These are phyloP conservation scores for Irpex sp. DNA, from an alignment of 1,284 basidiomycete genomes.

Conservation along the genomic window DNA sequence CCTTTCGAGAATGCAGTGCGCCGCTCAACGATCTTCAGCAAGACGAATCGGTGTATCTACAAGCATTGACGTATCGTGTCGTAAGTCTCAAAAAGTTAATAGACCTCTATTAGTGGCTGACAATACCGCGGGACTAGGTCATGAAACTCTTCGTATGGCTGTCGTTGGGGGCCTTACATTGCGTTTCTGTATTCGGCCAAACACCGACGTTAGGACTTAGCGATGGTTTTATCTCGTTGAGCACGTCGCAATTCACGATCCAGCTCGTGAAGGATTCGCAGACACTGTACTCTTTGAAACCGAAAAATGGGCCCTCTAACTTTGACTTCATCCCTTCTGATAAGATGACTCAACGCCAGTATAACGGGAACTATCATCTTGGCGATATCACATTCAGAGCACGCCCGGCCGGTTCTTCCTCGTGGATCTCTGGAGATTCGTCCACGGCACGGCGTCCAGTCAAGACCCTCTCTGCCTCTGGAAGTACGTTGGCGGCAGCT, in stretches of 20 bases:
- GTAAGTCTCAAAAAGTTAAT: background rate
- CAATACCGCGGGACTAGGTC: background rate
- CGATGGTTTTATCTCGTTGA: slow-evolving; percentile 46
- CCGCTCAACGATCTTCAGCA: background rate
- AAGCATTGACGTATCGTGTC: background rate
- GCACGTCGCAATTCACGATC: slow-evolving; percentile 40
- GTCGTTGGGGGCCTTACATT: background rate
- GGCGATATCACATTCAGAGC: slow-evolving; percentile 56
- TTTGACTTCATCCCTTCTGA: slow-evolving; percentile 56
- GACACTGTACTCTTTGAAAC: slow-evolving; percentile 49
- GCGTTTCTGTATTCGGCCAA: background rate
- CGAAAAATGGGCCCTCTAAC: slow-evolving; percentile 27
- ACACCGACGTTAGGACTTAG: slow-evolving; percentile 36
- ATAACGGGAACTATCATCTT: slow-evolving; percentile 51
- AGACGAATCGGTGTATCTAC: background rate
- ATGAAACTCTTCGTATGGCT: background rate
- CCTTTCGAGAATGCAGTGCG: background rate
- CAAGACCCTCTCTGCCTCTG: slow-evolving; percentile 35
- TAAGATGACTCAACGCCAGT: slow-evolving; percentile 46
- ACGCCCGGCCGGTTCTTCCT: slow-evolving; percentile 39
- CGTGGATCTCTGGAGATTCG: slow-evolving; percentile 48
- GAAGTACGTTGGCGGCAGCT: slow-evolving; percentile 44
- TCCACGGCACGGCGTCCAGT: slow-evolving; percentile 41
- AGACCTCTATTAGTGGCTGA: background rate
- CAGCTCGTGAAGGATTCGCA: slow-evolving; percentile 57